phyloP scores from a whole-genome alignment of 805 yeast genomes.

The Starmerella gropengiesseri region DNA sequence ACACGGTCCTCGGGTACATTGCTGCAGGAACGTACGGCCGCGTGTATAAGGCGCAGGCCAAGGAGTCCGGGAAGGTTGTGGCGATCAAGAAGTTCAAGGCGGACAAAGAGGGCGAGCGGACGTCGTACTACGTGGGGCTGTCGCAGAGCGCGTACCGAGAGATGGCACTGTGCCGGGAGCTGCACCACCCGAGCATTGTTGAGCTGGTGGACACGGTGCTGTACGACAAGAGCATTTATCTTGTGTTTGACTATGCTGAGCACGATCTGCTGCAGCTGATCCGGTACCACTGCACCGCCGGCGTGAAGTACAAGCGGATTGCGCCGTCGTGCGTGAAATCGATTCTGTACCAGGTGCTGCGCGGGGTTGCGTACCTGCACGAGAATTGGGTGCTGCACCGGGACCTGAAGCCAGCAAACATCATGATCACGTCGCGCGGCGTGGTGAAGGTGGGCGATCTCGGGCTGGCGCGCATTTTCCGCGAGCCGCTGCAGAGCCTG shows the following conservation, averaged over 20 bases:
- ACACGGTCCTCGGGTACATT: conserved; percentile 84
- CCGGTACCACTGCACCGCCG: conserved; percentile 72
- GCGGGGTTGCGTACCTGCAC: conserved; percentile 84
- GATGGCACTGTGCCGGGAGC: conserved; percentile 86
- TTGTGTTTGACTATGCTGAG: conserved; percentile 94
- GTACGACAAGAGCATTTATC: conserved; percentile 80
- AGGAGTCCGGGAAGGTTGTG: conserved; percentile 9
- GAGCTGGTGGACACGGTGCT: conserved; percentile 69
- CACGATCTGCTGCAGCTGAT: conserved; percentile 90
- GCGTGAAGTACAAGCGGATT: conserved; percentile 30
- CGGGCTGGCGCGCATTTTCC: conserved; percentile 81
- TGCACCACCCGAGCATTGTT: conserved; percentile 69
- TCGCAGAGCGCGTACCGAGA: conserved; percentile 94
- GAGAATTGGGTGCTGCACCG: conserved; percentile 95
- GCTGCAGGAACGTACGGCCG: conserved; percentile 98
- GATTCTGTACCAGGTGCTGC: conserved; percentile 81
- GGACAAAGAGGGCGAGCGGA: conserved; percentile 75
- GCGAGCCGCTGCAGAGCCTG: conserved; percentile 73
- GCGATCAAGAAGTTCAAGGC: conserved; percentile 95
- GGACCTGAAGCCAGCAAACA: conserved; percentile 94
- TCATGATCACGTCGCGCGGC: conserved; percentile 85
- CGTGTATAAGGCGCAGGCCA: conserved; percentile 67
- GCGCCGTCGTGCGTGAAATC: conserved; percentile 70
- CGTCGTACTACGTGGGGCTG: conserved; percentile 81
- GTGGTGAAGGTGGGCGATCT: conserved; percentile 92